phyloP scores from a whole-genome alignment of 1,139 yeast genomes.

The Blastobotrys aristatus region DNA sequence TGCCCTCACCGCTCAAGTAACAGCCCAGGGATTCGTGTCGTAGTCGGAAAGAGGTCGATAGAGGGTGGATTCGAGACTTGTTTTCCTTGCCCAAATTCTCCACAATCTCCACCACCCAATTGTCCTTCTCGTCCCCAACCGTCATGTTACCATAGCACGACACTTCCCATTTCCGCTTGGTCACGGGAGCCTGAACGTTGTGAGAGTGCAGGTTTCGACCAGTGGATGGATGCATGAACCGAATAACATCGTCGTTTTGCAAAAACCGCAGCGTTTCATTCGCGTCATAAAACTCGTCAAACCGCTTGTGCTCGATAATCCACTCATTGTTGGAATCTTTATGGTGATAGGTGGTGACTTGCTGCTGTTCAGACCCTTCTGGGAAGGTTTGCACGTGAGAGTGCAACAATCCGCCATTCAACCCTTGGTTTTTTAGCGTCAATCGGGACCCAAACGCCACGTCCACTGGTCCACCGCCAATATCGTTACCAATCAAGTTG shows the following conservation, averaged over 20 bases:
- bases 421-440: conserved; percentile 84
- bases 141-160: conserved; percentile 88
- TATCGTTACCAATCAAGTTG: conserved; percentile 70
- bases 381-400: conserved; percentile 94
- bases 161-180: conserved; percentile 70
- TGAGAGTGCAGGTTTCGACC: conserved; percentile 93
- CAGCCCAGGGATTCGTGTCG: conserved; percentile 65
- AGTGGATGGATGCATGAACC: conserved; percentile 74
- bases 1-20: conserved; percentile 81
- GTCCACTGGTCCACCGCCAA: conserved; percentile 86
- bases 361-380: conserved; percentile 94
- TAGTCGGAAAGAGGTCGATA: conserved; percentile 81
- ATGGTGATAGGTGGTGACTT: conserved; percentile 89
- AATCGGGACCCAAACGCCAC: conserved; percentile 72
- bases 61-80: conserved; percentile 62
- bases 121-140: conserved; percentile 85
- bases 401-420: conserved; percentile 88
- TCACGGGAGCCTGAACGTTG: conserved; percentile 72
- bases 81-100: conserved; percentile 71
- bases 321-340: conserved; percentile 90
- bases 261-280: conserved; percentile 55
- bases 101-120: conserved; percentile 87
- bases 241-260: conserved; percentile 66
- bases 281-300: conserved; percentile 47
- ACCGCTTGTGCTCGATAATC: conserved; percentile 74